phyloP scores from a whole-genome alignment of 2,329 filamentous ascomycete genomes.

The Keithomyces neogunnii region DNA sequence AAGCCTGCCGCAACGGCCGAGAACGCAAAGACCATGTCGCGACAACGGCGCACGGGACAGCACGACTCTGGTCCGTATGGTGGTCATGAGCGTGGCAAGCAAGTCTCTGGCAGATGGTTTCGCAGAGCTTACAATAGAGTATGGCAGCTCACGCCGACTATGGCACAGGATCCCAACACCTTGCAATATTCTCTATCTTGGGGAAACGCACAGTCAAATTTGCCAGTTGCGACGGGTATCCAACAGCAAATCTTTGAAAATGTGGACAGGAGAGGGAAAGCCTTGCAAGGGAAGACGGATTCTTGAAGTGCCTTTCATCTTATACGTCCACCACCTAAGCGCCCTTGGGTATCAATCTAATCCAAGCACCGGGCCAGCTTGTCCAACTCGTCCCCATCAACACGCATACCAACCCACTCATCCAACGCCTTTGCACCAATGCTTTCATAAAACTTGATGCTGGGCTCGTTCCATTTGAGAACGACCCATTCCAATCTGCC shows the following conservation, averaged over 20 bases:
- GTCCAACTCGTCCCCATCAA: slow-evolving; percentile 56
- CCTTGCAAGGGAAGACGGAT: slow-evolving; percentile 2
- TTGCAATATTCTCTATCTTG: slow-evolving; percentile 33
- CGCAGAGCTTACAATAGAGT: slow-evolving; percentile 37
- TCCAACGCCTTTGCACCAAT: slow-evolving; percentile 59
- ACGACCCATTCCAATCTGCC: slow-evolving; percentile 83
- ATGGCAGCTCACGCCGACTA: slow-evolving; percentile 36
- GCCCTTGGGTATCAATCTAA: slow-evolving; percentile 7
- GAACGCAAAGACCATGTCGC: slow-evolving; percentile 22
- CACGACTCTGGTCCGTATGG: slow-evolving; percentile 29
- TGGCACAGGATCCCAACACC: slow-evolving; percentile 25
- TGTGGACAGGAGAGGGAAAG: slow-evolving; percentile 23
- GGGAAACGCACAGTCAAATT: slow-evolving; percentile 27
- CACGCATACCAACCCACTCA: slow-evolving; percentile 69
- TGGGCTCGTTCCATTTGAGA: slow-evolving; percentile 86
- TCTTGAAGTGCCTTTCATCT: slow-evolving; percentile 2
- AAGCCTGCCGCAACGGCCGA: slow-evolving; percentile 31
- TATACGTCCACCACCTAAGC: neutral
- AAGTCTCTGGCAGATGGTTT: slow-evolving; percentile 32
- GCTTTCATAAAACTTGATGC: slow-evolving; percentile 75
- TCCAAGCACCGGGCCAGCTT: slow-evolving; percentile 45
- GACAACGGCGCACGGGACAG: slow-evolving; percentile 25
- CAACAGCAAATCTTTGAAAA: slow-evolving; percentile 41
- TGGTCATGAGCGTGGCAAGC: slow-evolving; percentile 20
- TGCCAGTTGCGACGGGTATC: slow-evolving; percentile 20